These are phyloP conservation scores for Agaricus blazei DNA, from an alignment of 768 basidiomycete genomes.

Conservation along the genomic window DNA sequence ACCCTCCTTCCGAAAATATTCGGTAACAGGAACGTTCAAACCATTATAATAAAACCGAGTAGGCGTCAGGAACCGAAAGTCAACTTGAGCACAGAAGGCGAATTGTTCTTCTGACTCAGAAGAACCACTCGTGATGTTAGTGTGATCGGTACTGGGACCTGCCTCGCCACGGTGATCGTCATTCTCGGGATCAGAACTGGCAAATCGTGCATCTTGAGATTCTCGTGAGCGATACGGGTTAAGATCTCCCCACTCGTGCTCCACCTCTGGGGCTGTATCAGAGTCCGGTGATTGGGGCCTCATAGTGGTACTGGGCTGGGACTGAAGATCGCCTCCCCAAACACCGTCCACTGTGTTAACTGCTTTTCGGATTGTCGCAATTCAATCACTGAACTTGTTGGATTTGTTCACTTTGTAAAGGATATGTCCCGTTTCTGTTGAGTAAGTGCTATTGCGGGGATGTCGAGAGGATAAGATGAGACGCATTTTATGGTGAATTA, in stretches of 20 bases:
- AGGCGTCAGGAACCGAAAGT: constrained; percentile 11
- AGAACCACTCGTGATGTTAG: background rate
- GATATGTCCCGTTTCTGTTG: constrained; percentile 15
- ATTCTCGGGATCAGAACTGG: constrained; percentile 1
- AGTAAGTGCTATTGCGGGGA: constrained; percentile 17
- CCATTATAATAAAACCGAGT: constrained; percentile 10
- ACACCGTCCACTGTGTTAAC: constrained; percentile 2
- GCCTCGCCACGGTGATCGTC: no score
- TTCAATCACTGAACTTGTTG: background rate
- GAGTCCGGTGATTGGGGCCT: no score
- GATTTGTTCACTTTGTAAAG: constrained; percentile 18
- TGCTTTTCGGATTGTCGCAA: constrained; percentile 13
- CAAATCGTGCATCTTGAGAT: background rate
- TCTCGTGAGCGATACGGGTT: no score
- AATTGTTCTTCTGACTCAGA: background rate
- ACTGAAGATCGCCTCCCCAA: background rate
- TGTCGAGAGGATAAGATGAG: constrained; percentile 17
- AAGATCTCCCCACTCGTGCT: no score
- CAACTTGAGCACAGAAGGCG: constrained; percentile 11
- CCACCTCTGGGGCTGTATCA: no score
- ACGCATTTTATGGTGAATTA: constrained; percentile 10
- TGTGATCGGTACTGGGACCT: background rate
- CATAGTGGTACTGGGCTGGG: no score
- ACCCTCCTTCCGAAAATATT: constrained; percentile 18
- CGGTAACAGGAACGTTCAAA: background rate